Conservation (phyloP, 2,329 filamentous ascomycete genomes). For the Diaporthe sp. region DNA sequence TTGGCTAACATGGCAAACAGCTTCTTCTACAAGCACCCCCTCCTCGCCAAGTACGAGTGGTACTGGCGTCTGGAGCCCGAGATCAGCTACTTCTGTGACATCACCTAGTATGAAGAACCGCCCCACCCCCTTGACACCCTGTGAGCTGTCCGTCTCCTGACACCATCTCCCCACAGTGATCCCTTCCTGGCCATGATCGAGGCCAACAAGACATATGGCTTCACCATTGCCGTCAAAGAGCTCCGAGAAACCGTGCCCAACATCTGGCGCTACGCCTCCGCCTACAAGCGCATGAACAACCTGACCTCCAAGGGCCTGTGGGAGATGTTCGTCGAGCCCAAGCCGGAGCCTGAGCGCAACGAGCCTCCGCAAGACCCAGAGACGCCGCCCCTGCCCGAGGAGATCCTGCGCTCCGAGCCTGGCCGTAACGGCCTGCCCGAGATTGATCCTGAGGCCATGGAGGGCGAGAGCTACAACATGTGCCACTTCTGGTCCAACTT, state of each 20-base stretch:
- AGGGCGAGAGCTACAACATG: conserved; percentile 99
- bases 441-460: conserved; percentile 93
- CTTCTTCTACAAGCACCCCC: conserved; percentile 97
- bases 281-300: conserved; percentile 94
- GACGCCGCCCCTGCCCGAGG: conserved; percentile 81
- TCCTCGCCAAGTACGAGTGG: conserved; percentile 98
- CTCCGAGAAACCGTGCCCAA: conserved; percentile 98
- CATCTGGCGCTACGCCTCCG: conserved; percentile 98
- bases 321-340: conserved; percentile 97
- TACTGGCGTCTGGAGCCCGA: conserved; percentile 99
- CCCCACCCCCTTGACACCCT: background rate
- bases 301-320: conserved; percentile 92
- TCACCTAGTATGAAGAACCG: conserved; percentile 81
- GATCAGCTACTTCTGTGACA: conserved; percentile 99
- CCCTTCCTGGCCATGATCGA: conserved; percentile 96
- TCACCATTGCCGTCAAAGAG: conserved; percentile 98
- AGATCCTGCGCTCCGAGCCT: conserved; percentile 83
- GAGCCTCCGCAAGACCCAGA: conserved; percentile 71
- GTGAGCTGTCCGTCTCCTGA: background rate
- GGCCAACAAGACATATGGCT: conserved; percentile 96
- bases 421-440: conserved; percentile 79
- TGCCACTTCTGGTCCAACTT: conserved; percentile 99
- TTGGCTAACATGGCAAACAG: conserved; percentile 55
- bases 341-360: conserved; percentile 69
- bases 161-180: conserved; percentile 68